Evolutionary conservation across 2,329 filamentous ascomycete genomes (phyloP), one percentile per base, ranked within the genome.

Genomic region (Beauveria sp.): DNA sequence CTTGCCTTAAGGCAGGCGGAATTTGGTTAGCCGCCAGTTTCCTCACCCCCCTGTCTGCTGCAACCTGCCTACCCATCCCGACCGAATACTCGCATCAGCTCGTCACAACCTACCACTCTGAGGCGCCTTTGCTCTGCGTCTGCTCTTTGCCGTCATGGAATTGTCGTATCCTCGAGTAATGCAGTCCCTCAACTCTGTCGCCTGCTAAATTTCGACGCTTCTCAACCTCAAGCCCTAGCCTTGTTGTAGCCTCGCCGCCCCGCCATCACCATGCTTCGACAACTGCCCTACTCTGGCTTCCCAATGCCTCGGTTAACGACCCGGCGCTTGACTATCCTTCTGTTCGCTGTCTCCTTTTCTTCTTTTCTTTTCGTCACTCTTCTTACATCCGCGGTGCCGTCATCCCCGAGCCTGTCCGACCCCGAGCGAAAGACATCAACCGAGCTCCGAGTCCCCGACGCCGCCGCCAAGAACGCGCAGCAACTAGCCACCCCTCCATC

Each of bases 401-500:
- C 76, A 1, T 76, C 79, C 20, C 77, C 79, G 30, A 79, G 77
- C 57, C 72, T 83, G n/a, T 78, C 77, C 55, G 75, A 76, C 63
- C 77, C 78, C 66, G 78, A 82, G 65, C 77, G 77, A 69, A 81
- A 79, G 64, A 74, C 79, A 53, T 76, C 79, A 16, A 74, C 83
- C 14, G 78, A 65, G 22, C 22, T 73, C 81, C 56, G 79, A 77
- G 62, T 72, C 60, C 66, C 69, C 45, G 66, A 72, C 53, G 75
- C 77, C 40, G 65, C 77, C 34, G 77, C 79, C 55, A 81, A 77
- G 69, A 82, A 74, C 67, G 76, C 78, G 22, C 74, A 83, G 66
- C 88, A 87, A 66, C 88, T 87, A 0, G 93, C 93, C 72, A 81
- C 83, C 46, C 82, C 84, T 46, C 82, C 86, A 22, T 82, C 86